Base-by-base conservation (phyloP, 2,329 filamentous ascomycete species). In the Pseudohalonectria lignicola region DNA sequence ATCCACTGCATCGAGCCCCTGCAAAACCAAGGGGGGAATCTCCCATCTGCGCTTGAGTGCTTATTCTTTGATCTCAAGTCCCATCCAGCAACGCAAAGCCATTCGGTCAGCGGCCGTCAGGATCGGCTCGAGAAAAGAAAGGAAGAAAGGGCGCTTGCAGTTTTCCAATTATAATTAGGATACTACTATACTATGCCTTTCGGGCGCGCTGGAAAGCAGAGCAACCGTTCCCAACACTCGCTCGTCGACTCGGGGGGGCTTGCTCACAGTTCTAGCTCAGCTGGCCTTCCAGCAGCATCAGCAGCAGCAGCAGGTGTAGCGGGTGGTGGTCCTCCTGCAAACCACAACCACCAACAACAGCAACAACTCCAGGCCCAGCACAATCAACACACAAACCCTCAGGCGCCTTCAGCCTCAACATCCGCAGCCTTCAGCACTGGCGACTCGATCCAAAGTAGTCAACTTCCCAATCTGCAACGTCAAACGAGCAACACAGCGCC, bases 201-300 rank as follows among this genome's bases (percentile, higher is more conserved):
- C 57, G 61, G 63, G 59, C 69, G 69, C 53, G 58, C 72, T 55
- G 63, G 66, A 54, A 73, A 62, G 36, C 65, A 71, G 56, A 66
- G 63, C 62, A 71, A 71, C 52, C 68, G 69, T 50, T 71, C 71
- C 54, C 71, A 74, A 60, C 41, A 37, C 32, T 36, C 38, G 30
- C 30, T 18, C 26, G 25, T 18, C 23, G 29, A 28, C 23, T 34
- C 16, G 20, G 29, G n/a, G n/a, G n/a, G 31, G 23, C 37, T 30
- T 17, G 29, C 30, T 21, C 31, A 19, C 37, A 43, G 44, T 41
- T 41, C 45, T n/a, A n/a, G n/a, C n/a, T n/a, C n/a, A n/a, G n/a
- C n/a, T 43, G 39, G 48, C 47, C 34, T 40, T 39, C 40, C 48
- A 51, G 31, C 48, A 46, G 28, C 51, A 51, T 35, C 50, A 45